A percentile compares a stretch with the other conserved stretches of the same genome.
Evolutionary conservation across 352 stramenopile genomes (phyloP).

Genomic region (Elongisporangium undulatum): DNA sequence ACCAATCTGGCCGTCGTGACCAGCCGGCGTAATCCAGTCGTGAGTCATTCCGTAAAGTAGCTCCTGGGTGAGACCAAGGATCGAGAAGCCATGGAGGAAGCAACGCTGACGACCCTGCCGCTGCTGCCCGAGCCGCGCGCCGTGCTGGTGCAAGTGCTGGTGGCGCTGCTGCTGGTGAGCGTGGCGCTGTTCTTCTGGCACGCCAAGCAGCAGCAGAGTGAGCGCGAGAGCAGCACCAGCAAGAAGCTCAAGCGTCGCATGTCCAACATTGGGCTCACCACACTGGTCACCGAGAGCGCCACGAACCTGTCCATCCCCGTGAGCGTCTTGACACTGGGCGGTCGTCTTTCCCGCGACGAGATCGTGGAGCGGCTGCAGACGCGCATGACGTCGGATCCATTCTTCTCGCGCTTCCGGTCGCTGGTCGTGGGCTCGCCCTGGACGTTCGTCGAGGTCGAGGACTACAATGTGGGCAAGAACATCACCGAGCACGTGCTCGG

Average conservation of each 20-base stretch:
- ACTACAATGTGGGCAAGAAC: slow-evolving; percentile 52
- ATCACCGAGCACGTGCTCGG: slow-evolving; percentile 51
- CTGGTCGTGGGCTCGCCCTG: slow-evolving; percentile 34
- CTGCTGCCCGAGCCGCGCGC: slow-evolving; percentile 13
- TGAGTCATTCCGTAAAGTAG: background rate
- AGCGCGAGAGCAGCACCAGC: slow-evolving; percentile 3
- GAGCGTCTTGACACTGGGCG: slow-evolving; percentile 51
- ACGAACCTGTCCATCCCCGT: slow-evolving; percentile 79
- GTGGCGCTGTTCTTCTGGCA: slow-evolving; percentile 25
- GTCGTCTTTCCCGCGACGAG: slow-evolving; percentile 32
- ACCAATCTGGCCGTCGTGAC: background rate
- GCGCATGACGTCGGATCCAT: slow-evolving; percentile 46
- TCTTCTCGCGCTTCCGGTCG: slow-evolving; percentile 71
- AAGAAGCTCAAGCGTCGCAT: slow-evolving; percentile 48
- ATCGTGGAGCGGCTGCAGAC: slow-evolving; percentile 45
- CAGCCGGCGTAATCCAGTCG: background rate
- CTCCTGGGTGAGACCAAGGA: background rate
- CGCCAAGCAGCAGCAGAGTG: slow-evolving; percentile 20
- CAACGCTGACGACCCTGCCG: slow-evolving; percentile 7
- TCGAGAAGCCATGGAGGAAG: slow-evolving; percentile 12
- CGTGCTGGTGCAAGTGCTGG: slow-evolving; percentile 21
- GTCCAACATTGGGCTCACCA: slow-evolving; percentile 67
- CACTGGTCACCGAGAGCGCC: slow-evolving; percentile 63
- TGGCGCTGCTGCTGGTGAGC: slow-evolving; percentile 26
- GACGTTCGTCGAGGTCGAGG: slow-evolving; percentile 54